Evolutionary conservation across 2,329 filamentous ascomycete species (phyloP).

Genomic region (Apiospora malaysiana): DNA sequence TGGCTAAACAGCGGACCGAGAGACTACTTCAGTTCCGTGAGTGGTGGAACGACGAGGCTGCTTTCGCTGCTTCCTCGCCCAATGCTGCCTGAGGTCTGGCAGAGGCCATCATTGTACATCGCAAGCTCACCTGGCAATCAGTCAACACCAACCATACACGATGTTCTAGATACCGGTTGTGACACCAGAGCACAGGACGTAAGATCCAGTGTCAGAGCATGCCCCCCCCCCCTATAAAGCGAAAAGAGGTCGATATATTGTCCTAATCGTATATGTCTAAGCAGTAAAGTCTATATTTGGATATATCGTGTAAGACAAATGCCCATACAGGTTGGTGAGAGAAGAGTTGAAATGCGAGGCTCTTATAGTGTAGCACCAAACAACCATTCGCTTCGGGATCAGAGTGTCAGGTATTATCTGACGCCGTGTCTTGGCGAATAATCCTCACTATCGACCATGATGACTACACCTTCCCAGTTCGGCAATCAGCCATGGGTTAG

Average conservation of each 20-base stretch:
- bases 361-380: not conserved
- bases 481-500: not conserved
- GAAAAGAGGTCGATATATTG: not conserved
- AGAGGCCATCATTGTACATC: not conserved
- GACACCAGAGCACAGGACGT: not conserved
- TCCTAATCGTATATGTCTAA: not conserved
- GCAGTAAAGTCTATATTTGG: not conserved
- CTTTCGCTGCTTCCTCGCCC: conserved; percentile 31
- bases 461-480: not conserved
- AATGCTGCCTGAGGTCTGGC: not conserved
- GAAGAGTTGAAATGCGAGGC: not conserved
- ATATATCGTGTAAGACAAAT: not conserved
- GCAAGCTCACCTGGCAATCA: not conserved
- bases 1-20: conserved; percentile 60
- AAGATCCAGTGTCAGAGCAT: not conserved
- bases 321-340: not conserved
- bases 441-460: not conserved
- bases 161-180: not conserved
- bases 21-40: conserved; percentile 58
- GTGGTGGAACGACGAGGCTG: conserved; percentile 64
- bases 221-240: not conserved
- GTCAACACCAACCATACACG: not conserved
- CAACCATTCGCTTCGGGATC: not conserved
- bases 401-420: not conserved
- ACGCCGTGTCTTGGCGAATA: not conserved